Evolutionary conservation across 108 stramenopile species (phyloP), one percentile per base, ranked within the genome.

Genomic region (Pelagomonas calceolata): DNA sequence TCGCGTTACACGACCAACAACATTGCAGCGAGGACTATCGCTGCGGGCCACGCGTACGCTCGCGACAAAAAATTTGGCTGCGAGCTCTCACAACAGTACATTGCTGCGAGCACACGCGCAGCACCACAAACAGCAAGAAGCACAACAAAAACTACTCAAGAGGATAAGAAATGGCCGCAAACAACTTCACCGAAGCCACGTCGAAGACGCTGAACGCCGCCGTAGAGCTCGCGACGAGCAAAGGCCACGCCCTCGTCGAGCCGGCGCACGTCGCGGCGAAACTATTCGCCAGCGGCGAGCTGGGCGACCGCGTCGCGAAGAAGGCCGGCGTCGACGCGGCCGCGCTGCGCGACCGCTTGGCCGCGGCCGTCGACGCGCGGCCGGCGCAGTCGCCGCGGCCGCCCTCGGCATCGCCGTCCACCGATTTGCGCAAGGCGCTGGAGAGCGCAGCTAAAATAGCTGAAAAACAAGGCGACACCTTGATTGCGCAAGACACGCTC

Each of bases 331-430:
- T 81, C 32, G 91, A 89, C 66, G 81, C 87, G 16, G 79, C 84
- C 30, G 69, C 79, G 67, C 71, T 89, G 64, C 86, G 85, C 16
- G 80, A 87, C 66, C 77, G 80, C 0, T 73, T 91, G 64, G 87
- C 88, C 66, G 76, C 82, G 35, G 45, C 75, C 29, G 68, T 91
- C 16, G 68, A 89, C 44, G 86, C 89, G 78, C 82, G 80, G 67
- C 91, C 91, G 0, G 73, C 86, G 0, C 91, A 91, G 67, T 81
- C 83, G 32, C 91, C 91, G 30, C 84, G 86, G n/a, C 91, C 91
- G 31, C 76, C 86, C 34, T 86, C 89, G 71, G 91, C 91, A 0
- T 68, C 73, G 26, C 75, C 80, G 17, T 82, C 85, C 31, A 76
- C 69, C 14, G 70, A 78, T 26, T 71, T 75, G 30, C 14, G 9